A percentile compares a stretch with the other conserved stretches of the same genome.
These are phyloP conservation scores for Lodderomyces pseudojiufengensis DNA, from an alignment of 1,139 yeast genomes.

Conservation along the genomic window DNA sequence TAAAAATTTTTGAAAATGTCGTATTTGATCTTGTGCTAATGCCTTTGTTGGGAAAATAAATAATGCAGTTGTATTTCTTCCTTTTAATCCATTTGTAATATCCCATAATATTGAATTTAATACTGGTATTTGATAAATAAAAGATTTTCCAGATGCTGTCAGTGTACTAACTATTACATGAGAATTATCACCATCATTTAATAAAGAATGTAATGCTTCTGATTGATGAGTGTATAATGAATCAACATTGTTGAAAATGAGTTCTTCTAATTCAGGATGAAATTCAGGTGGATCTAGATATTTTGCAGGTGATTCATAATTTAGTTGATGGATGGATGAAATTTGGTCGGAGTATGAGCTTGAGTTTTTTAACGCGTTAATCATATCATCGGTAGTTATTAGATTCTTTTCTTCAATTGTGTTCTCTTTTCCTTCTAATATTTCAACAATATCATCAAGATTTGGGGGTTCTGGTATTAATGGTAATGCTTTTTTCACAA, in stretches of 20 bases:
- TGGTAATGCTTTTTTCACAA: constrained; percentile 28
- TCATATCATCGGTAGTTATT: constrained; percentile 34
- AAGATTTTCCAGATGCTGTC: constrained; percentile 92
- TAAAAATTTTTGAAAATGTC: constrained; percentile 66
- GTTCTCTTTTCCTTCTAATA: constrained; percentile 29
- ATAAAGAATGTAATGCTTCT: constrained; percentile 61
- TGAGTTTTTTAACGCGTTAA: constrained; percentile 40
- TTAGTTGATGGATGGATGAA: constrained; percentile 21
- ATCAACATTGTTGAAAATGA: constrained; percentile 41
- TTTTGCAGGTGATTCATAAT: constrained; percentile 12
- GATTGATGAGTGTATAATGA: constrained; percentile 78
- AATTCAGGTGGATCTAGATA: constrained; percentile 16
- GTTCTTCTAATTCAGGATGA: constrained; percentile 45
- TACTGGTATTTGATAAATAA: constrained; percentile 87
- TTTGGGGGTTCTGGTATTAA: constrained; percentile 46
- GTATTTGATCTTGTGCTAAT: constrained; percentile 89
- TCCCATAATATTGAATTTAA: constrained; percentile 53
- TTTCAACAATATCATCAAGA: constrained; percentile 32
- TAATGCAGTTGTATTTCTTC: constrained; percentile 56
- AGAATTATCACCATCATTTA: constrained; percentile 29
- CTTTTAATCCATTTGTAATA: constrained; percentile 18
- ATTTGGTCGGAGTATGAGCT: constrained; percentile 62
- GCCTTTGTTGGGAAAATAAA: constrained; percentile 96
- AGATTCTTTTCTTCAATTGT: constrained; percentile 11
- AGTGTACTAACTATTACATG: constrained; percentile 87